Conservation (phyloP, 2,329 filamentous ascomycete genomes). For the Huntiella abstrusa region DNA sequence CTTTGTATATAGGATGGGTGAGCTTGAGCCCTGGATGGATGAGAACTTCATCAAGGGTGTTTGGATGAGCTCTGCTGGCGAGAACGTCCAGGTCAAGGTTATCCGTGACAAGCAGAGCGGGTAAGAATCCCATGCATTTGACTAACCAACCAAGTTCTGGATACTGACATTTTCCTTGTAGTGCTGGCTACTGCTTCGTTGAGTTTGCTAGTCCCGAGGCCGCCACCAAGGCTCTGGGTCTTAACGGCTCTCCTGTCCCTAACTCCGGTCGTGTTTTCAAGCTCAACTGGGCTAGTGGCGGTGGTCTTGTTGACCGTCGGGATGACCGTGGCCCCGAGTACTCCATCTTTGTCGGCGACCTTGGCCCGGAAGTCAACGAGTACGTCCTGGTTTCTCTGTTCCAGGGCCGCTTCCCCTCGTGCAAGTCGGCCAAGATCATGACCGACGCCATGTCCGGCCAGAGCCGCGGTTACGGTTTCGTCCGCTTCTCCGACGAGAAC, state of each 20-base stretch:
- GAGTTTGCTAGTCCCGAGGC: slow-evolving; percentile 72
- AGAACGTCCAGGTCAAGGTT: slow-evolving; percentile 97
- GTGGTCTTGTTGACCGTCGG: slow-evolving; percentile 81
- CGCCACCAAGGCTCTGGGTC: slow-evolving; percentile 72
- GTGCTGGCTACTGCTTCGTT: slow-evolving; percentile 97
- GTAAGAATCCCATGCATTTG: slow-evolving; percentile 27
- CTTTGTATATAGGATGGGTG: slow-evolving; percentile 65
- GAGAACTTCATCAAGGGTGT: slow-evolving; percentile 96
- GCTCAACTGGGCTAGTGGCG: slow-evolving; percentile 97
- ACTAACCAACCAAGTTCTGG: background rate
- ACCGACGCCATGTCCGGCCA: slow-evolving; percentile 95
- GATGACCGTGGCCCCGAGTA: slow-evolving; percentile 94
- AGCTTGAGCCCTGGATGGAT: slow-evolving; percentile 97
- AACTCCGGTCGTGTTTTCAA: slow-evolving; percentile 94
- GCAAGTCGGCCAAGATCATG: slow-evolving; percentile 99
- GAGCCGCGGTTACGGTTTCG: slow-evolving; percentile 94
- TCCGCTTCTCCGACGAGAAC: slow-evolving; percentile 85
- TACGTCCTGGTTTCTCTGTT: slow-evolving; percentile 94
- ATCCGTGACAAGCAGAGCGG: slow-evolving; percentile 98
- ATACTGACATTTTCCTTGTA: slow-evolving; percentile 21
- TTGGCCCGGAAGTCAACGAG: slow-evolving; percentile 96
- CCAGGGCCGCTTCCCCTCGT: slow-evolving; percentile 86
- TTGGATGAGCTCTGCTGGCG: slow-evolving; percentile 72
- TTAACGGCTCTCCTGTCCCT: slow-evolving; percentile 79
- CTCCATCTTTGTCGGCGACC: slow-evolving; percentile 93